Evolutionary conservation across 345 rosid species (phyloP).

Genomic region (Atalantia buxifolia): DNA sequence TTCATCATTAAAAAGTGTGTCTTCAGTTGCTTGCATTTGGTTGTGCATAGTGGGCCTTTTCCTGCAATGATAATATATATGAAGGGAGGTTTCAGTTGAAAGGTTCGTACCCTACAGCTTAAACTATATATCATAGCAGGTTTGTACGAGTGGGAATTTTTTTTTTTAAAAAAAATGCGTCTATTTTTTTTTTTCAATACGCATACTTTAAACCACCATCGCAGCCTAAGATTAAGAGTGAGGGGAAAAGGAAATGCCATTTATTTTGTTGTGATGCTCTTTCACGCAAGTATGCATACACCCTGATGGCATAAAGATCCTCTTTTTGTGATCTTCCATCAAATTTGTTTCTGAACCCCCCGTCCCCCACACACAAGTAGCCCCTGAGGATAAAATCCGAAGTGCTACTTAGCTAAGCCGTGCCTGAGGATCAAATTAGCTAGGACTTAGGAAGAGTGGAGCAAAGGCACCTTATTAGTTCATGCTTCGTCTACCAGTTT

Average conservation of each 20-base stretch:
- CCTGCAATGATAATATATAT: too few species aligned
- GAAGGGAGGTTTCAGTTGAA: too few species aligned
- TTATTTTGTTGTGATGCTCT: not conserved
- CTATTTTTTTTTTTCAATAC: too few species aligned
- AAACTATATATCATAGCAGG: too few species aligned
- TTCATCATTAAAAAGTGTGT: too few species aligned
- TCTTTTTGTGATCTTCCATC: not conserved
- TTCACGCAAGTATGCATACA: not conserved
- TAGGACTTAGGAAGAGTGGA: not conserved
- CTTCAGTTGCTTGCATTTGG: too few species aligned
- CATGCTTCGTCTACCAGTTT: not conserved
- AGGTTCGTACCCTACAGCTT: too few species aligned
- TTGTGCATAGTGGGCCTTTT: too few species aligned
- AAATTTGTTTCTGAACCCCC: not conserved
- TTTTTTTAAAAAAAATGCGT: too few species aligned
- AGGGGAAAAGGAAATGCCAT: too few species aligned
- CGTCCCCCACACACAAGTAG: not conserved
- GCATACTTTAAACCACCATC: not conserved
- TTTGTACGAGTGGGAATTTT: too few species aligned
- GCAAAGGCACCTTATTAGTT: not conserved
- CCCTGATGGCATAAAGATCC: not conserved
- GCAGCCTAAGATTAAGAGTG: not conserved
- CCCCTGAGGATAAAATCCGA: not conserved
- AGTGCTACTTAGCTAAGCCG: not conserved
- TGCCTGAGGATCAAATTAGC: not conserved